Evolutionary conservation across 1,284 basidiomycete genomes (phyloP).

Genomic region (Pyrrhoderma lamaoense): DNA sequence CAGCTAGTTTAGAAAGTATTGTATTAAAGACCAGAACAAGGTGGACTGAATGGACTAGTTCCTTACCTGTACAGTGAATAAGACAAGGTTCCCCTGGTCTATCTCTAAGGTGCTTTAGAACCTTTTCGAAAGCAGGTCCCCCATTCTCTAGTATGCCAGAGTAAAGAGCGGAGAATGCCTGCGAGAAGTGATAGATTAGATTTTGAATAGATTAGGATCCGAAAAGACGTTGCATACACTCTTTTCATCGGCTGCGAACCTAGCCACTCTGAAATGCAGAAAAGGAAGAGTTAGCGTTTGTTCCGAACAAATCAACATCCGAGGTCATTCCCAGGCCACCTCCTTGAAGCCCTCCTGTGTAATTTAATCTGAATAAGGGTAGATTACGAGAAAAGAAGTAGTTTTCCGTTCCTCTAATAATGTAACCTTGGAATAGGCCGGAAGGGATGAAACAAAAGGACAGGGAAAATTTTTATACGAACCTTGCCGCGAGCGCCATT

Average conservation of each 20-base stretch:
- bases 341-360: too few relatives aligned
- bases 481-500: slow-evolving; percentile 26
- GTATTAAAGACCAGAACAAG: neutral
- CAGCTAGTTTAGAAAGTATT: slow-evolving; percentile 26
- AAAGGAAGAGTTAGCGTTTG: neutral
- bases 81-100: slow-evolving; percentile 33
- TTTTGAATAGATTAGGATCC: neutral
- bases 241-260: slow-evolving; percentile 27
- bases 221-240: slow-evolving; percentile 22
- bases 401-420: too few relatives aligned
- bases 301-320: too few relatives aligned
- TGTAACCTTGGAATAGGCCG: too few relatives aligned
- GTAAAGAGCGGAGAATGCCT: slow-evolving; percentile 33
- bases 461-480: neutral
- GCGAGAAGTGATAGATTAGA: neutral
- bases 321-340: too few relatives aligned
- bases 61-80: slow-evolving; percentile 38
- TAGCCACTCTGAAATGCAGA: slow-evolving; percentile 21
- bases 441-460: too few relatives aligned
- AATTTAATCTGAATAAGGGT: too few relatives aligned
- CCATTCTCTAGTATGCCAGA: slow-evolving; percentile 29
- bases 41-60: neutral
- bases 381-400: neutral
- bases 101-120: slow-evolving; percentile 35
- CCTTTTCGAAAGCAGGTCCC: slow-evolving; percentile 27